These are phyloP conservation scores for Taphrina pruni DNA, from an alignment of 1,139 yeast species.

Conservation along the genomic window DNA sequence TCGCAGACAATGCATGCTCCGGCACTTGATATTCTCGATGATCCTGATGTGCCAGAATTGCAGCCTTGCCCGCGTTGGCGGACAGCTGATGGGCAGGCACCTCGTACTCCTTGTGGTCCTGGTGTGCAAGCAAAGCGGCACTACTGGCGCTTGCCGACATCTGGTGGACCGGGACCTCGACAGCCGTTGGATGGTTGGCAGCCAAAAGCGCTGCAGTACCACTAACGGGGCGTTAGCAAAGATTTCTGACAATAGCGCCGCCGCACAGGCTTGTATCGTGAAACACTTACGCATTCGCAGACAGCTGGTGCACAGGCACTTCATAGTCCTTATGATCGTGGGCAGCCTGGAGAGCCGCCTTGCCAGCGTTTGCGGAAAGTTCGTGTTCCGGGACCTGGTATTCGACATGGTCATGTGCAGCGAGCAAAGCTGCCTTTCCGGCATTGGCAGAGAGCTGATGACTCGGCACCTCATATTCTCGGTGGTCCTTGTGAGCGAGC, in stretches of 20 bases:
- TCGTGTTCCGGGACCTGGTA: slow-evolving; percentile 36
- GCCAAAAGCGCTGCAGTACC: slow-evolving; percentile 38
- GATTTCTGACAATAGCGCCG: background rate
- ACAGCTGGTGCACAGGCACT: slow-evolving; percentile 32
- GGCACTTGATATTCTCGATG: slow-evolving; percentile 31
- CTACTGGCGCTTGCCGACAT: slow-evolving; percentile 30
- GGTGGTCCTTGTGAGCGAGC: slow-evolving; percentile 28
- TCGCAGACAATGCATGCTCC: slow-evolving; percentile 28
- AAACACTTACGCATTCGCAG: slow-evolving; percentile 37
- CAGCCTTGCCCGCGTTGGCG: slow-evolving; percentile 38
- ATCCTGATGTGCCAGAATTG: slow-evolving; percentile 35
- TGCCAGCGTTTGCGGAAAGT: slow-evolving; percentile 34
- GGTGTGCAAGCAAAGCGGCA: slow-evolving; percentile 32
- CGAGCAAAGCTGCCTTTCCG: slow-evolving; percentile 37
- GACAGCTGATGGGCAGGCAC: slow-evolving; percentile 33
- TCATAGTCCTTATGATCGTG: slow-evolving; percentile 28
- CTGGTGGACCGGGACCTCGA: slow-evolving; percentile 34
- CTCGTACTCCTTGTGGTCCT: slow-evolving; percentile 30
- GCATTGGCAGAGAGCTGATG: slow-evolving; percentile 35
- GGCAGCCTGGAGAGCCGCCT: slow-evolving; percentile 33
- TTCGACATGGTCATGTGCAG: slow-evolving; percentile 24
- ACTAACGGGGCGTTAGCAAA: background rate
- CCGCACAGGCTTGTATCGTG: background rate
- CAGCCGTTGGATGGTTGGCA: slow-evolving; percentile 10
- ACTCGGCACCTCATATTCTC: slow-evolving; percentile 34